phyloP scores from a whole-genome alignment of 164 flowering plant genomes.

The Stephania yunnanensis region DNA sequence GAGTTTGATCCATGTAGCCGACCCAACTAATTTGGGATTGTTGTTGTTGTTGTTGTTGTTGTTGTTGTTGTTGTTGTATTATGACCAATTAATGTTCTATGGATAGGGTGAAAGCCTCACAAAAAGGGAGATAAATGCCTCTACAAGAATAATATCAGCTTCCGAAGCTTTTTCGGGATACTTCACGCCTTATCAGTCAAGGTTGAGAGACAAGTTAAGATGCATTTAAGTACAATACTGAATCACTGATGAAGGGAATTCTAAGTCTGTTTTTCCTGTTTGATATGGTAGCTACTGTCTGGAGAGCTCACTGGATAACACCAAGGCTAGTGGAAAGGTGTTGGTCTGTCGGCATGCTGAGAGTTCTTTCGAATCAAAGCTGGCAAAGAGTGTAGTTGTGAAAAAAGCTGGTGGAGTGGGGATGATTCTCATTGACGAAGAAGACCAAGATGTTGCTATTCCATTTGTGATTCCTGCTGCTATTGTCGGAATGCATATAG shows the following conservation, averaged over 20 bases:
- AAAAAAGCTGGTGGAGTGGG: slow-evolving; percentile 81
- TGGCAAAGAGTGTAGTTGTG: slow-evolving; percentile 54
- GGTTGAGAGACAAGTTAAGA: slow-evolving; percentile 52
- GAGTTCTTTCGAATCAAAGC: slow-evolving; percentile 56
- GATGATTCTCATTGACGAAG: slow-evolving; percentile 70
- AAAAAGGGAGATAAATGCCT: slow-evolving; percentile 31
- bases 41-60: no score
- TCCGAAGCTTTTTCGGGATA: slow-evolving; percentile 60
- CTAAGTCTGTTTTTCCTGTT: slow-evolving; percentile 11
- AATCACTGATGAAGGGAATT: slow-evolving; percentile 4
- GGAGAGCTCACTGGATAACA: slow-evolving; percentile 62
- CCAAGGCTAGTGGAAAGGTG: slow-evolving; percentile 56
- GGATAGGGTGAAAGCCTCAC: slow-evolving; percentile 70
- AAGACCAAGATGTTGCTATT: slow-evolving; percentile 59
- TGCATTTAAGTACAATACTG: slow-evolving; percentile 6
- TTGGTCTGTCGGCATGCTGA: slow-evolving; percentile 68
- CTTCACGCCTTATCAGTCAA: slow-evolving; percentile 82
- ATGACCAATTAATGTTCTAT: slow-evolving; percentile 3
- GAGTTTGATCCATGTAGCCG: no score
- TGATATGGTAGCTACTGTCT: slow-evolving; percentile 49
- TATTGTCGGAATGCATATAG: slow-evolving; percentile 41
- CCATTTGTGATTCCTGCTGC: slow-evolving; percentile 70
- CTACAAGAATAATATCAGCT: slow-evolving; percentile 55
- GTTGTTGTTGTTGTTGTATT: no score
- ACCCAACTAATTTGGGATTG: no score